Base-by-base conservation (phyloP, 2,329 filamentous ascomycete genomes). In the Trichophaea hybrida region DNA sequence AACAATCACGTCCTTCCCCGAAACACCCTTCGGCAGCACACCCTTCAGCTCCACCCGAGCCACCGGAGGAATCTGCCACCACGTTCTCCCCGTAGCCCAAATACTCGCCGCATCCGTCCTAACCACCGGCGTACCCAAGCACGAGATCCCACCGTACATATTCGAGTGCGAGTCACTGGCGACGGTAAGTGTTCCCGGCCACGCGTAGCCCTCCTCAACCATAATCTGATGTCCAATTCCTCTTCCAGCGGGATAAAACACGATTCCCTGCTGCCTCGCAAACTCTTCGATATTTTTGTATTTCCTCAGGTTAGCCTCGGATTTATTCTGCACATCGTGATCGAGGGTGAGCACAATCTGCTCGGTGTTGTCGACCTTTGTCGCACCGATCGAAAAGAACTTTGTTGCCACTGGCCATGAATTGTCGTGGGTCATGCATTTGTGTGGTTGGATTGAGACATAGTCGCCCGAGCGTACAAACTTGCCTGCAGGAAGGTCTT, bases 151-250 rank as follows among this genome's bases (percentile, higher is more conserved):
- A 44, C 88, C 88, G 68, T 96, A 96, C 77, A 85, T 85, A 72
- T 89, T 93, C 35, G 77, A 81, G 71, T 96, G 89, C 49, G 76
- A 80, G 71, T 90, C 86, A 0, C 80, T 85, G 0, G 87, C 91
- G 1, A 96, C 89, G 0, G 80, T 80, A 55, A 96, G 72, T 0
- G 87, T 94, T 1, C 87, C 85, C 0, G 91, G 91, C 88, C 88
- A 97, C 68, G 76, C 85, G 76, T 77, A 88, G 12, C 83, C 84
- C 71, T 88, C 88, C 71, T 95, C 89, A 0, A 94, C 80, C 85
- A 93, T 89, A 66, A 91, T 84, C 72, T 96, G 91, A 71, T 96
- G 91, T 0, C 89, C 90, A 68, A 95, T 95, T 10, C 88, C 88
- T 49, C 81, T 73, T 1, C 86, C 87, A 0, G 87, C 84, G 1